Percentiles rank a stretch among this genome's conserved stretches.
phyloP scores from a whole-genome alignment of 208 protist genomes.

The Trichomonas tenax region DNA sequence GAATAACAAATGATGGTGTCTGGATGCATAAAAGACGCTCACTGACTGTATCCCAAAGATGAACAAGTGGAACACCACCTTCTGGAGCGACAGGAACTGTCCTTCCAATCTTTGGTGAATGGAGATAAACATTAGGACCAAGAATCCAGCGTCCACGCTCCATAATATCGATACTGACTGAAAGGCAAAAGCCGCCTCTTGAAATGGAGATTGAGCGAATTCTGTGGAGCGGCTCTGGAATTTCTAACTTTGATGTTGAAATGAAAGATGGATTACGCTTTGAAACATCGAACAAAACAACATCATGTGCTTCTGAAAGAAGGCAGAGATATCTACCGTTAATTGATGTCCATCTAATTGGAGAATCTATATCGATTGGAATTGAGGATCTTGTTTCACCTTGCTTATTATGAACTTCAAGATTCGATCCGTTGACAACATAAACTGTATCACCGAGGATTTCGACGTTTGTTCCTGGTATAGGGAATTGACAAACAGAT shows the following conservation, averaged over 20 bases:
- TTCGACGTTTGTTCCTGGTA: background rate
- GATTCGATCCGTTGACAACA: background rate
- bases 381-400: background rate
- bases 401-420: background rate
- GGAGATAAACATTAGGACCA: background rate
- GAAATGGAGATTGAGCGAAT: background rate
- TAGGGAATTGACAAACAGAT: background rate
- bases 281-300: background rate
- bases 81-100: background rate
- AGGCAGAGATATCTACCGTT: background rate
- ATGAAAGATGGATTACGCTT: background rate
- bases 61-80: background rate
- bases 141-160: background rate
- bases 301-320: background rate
- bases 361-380: background rate
- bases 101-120: background rate
- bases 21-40: background rate
- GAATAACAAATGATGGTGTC: background rate
- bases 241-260: background rate
- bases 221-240: background rate
- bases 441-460: background rate
- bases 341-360: background rate
- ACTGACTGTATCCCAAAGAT: background rate
- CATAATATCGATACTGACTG: background rate
- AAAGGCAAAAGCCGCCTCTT: background rate